These are phyloP conservation scores for Fusarium chlamydosporum DNA, from an alignment of 2,329 filamentous ascomycete species.

Conservation along the genomic window DNA sequence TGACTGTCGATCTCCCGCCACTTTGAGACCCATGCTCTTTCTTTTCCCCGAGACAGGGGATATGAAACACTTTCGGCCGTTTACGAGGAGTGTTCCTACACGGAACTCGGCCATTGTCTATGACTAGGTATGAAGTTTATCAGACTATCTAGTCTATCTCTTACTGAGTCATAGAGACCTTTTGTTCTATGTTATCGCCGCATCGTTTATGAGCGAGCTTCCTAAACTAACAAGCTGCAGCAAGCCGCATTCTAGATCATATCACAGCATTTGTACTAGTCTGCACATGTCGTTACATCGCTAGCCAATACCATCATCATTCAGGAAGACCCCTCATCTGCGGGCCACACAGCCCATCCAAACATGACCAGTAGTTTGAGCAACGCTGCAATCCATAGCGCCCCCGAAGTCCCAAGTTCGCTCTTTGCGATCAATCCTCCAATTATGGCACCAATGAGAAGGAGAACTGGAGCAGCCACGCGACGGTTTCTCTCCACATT, in stretches of 20 bases:
- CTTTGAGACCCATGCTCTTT: slow-evolving; percentile 4
- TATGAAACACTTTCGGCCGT: background rate
- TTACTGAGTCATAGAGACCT: background rate
- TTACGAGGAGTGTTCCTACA: background rate
- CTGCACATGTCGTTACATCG: background rate
- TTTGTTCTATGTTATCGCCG: background rate
- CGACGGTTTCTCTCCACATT: slow-evolving; percentile 68
- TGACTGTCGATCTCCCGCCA: slow-evolving; percentile 8
- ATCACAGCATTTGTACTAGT: background rate
- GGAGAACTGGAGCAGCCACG: slow-evolving; percentile 63
- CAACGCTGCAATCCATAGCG: slow-evolving; percentile 71
- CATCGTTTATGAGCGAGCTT: background rate
- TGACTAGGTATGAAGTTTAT: background rate
- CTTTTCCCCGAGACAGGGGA: background rate
- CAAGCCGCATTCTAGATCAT: background rate
- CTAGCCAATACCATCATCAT: background rate
- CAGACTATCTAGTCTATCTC: background rate
- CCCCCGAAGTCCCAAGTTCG: slow-evolving; percentile 63
- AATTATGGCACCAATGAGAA: slow-evolving; percentile 64
- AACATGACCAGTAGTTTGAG: slow-evolving; percentile 70
- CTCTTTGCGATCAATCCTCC: slow-evolving; percentile 67
- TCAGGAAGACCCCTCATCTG: slow-evolving; percentile 52
- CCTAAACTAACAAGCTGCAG: slow-evolving; percentile 9
- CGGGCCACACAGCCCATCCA: slow-evolving; percentile 74
- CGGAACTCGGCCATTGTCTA: background rate